Base-by-base conservation (phyloP, 257 asterid species). In the Przewalskia tangutica region DNA sequence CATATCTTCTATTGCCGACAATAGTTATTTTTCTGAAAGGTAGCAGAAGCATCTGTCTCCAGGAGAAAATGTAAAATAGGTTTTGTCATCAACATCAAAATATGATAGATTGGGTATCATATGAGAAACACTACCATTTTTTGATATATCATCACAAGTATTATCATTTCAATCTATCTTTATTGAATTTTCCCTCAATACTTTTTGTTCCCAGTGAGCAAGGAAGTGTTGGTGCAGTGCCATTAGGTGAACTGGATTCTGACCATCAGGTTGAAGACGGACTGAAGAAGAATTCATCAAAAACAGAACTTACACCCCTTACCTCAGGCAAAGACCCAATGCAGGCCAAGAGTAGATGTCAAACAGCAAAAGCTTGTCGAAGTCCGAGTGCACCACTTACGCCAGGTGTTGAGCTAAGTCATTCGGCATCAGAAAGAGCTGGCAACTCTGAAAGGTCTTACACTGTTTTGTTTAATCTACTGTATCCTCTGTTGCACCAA, bases 371-470 rank as follows among this genome's bases (percentile, higher is more conserved):
- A 86, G 79, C 88, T 86, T 93, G 94, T 81, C 94, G 89, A 93
- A 90, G 91, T 84, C 95, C 87, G 85, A 93, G 98, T 85, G 99
- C 98, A 83, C 98, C 98, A 11, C 95, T 96, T 87, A 88, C 82
- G 90, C 93, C 97, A 63, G 97, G 93, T 67, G 54, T 66, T 62
- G 92, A 91, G 85, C 88, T 88, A 84, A 84, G 92, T 89, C 89
- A 91, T 84, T 90, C 98, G 38, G 84, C 81, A 67, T 84, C 97
- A 50, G 98, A 93, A 86, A 90, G 93, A 90, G 82, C 84, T 14
- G 91, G 88, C 83, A 88, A 85, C 86, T 65, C 82, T 10, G 97
- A 96, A 89, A 96, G 99, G 99, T 96, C 79, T 77, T 53, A 50
- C 23, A 50, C n/a, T 48, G 23, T 75, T 50, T 65, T 48, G 23